Evolutionary conservation across 768 basidiomycete genomes (phyloP).

Genomic region (Flagelloscypha sp.): DNA sequence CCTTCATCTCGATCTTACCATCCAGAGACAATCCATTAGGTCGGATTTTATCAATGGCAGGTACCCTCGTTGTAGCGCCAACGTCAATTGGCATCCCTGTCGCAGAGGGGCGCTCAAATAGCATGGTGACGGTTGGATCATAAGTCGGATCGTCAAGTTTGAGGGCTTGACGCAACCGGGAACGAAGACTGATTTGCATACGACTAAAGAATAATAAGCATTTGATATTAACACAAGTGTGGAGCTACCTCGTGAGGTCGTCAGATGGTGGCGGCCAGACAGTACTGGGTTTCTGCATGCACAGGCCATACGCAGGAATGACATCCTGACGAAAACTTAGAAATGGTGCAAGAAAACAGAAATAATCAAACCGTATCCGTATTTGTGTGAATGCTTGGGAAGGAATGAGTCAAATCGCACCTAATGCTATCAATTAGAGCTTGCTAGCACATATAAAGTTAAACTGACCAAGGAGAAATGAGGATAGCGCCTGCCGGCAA

Average conservation of each 20-base stretch:
- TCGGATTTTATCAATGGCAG: slow-evolving; percentile 28
- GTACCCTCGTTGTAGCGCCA: slow-evolving; percentile 39
- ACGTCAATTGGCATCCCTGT: slow-evolving; percentile 34
- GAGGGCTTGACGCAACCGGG: slow-evolving; percentile 52
- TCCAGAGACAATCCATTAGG: no score
- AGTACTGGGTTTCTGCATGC: slow-evolving; percentile 69
- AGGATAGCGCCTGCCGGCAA: slow-evolving; percentile 81
- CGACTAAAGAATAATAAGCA: no score
- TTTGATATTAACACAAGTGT: no score
- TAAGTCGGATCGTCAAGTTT: slow-evolving; percentile 21
- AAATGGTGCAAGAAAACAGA: not conserved
- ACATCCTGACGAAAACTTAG: slow-evolving; percentile 49
- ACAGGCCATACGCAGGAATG: slow-evolving; percentile 67
- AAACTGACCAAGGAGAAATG: slow-evolving; percentile 83
- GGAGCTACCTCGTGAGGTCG: slow-evolving; percentile 55
- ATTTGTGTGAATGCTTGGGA: slow-evolving; percentile 81
- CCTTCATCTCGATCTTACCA: slow-evolving; percentile 36
- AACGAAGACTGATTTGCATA: slow-evolving; percentile 53
- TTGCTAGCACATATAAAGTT: not conserved
- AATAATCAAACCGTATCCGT: slow-evolving; percentile 61
- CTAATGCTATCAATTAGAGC: not conserved
- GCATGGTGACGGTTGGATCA: slow-evolving; percentile 15
- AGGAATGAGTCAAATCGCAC: slow-evolving; percentile 84
- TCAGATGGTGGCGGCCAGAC: slow-evolving; percentile 73
- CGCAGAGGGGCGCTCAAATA: slow-evolving; percentile 10